A percentile compares a stretch with the other conserved stretches of the same genome.
These are phyloP conservation scores for Ophiostoma novo-ulmi DNA, from an alignment of 2,329 filamentous ascomycete genomes.

Conservation along the genomic window DNA sequence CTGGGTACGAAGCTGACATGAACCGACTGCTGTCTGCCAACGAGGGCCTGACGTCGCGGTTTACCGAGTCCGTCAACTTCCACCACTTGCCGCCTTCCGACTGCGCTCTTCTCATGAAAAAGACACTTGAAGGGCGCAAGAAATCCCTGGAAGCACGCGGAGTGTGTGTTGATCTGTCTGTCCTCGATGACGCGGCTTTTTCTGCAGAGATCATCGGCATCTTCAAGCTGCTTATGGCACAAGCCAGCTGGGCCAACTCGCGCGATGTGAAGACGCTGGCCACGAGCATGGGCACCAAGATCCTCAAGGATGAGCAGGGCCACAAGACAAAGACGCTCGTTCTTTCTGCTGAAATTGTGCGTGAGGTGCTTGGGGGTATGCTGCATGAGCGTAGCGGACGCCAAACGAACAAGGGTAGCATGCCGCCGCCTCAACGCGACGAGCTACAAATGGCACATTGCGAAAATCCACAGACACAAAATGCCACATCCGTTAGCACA, in stretches of 20 bases:
- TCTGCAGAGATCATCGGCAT: constrained; percentile 29
- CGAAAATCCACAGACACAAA: neutral
- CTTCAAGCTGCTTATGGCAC: constrained; percentile 40
- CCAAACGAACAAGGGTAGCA: neutral
- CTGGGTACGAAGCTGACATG: constrained; percentile 64
- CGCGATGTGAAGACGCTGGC: constrained; percentile 55
- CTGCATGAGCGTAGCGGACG: constrained; percentile 6
- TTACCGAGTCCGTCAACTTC: constrained; percentile 59
- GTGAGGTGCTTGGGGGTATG: constrained; percentile 26
- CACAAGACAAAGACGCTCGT: constrained; percentile 22
- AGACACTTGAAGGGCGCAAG: constrained; percentile 31
- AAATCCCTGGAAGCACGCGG: neutral
- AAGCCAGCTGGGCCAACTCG: constrained; percentile 57
- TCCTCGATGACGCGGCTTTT: constrained; percentile 27
- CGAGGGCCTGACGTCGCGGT: constrained; percentile 58
- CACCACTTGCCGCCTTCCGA: constrained; percentile 38
- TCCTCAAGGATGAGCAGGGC: constrained; percentile 35
- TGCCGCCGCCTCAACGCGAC: neutral
- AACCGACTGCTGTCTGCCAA: constrained; percentile 58
- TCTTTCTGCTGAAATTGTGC: constrained; percentile 23
- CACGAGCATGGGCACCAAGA: constrained; percentile 44
- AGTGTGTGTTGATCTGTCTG: constrained; percentile 30
- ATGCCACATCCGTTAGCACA: neutral
- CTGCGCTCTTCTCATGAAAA: constrained; percentile 43
- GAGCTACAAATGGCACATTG: neutral